Evolutionary conservation across 495 filamentous ascomycete species (phyloP), one percentile per base, ranked within the genome.

Genomic region (Penicillium paradoxum): DNA sequence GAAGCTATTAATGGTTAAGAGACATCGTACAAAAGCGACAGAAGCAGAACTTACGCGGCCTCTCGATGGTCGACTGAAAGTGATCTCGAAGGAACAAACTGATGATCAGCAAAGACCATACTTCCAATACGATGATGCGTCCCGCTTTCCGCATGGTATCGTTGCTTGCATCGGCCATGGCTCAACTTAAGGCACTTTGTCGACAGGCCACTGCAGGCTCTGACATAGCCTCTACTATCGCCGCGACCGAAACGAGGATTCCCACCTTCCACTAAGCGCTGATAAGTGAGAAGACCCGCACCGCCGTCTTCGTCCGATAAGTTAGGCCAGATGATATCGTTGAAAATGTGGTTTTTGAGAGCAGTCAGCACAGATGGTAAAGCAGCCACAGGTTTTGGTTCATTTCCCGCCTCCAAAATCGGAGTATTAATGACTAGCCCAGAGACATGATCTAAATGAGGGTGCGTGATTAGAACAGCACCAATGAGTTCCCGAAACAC

Each of bases 251-350:
- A 73, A 6, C 86, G 83, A 10, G 85, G 81, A 40, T 90, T 89
- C 10, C 90, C 91, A n/a, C 89, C 91, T 62, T 96, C 89, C 2
- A 85, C 81, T 18, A 98, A 72, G 22, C 93, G 83, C 67, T 89
- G 87, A 57, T 95, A 97, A 8, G 89, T 96, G 25, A 97, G 81
- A 6, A 98, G 74, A 2, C 95, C 95, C 21, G 90, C 90, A 13
- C 95, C 93, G 27, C 89, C 90, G 66, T 95, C 91, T 72, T 98
- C 95, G 68, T 97, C 91, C 0, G 90, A 93, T 30, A 98, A 74
- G 58, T 98, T 98, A 0, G 93, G 93, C 95, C 95, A 98, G 45
- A 98, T 95, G 39, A 97, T 69, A 63, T 96, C 91, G 71, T 98
- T 98, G 74, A 97, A 98, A 50, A 98, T 87, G 68, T 98, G 91